Conservation (phyloP, 257 asterid species). For the Scutellaria baicalensis region DNA sequence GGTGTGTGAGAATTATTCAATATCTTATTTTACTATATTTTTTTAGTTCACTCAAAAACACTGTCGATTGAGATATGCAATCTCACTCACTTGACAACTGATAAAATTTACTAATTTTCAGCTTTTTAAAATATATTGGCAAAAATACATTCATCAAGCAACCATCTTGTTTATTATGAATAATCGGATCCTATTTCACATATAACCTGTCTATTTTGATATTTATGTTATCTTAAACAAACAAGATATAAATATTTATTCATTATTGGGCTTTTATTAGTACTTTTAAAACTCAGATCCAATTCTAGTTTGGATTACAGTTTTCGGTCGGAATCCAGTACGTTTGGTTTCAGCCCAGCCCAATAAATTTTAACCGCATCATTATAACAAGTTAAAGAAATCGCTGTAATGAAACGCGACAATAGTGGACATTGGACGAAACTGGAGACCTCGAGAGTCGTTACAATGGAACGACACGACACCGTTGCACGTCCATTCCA, state of each 20-base stretch:
- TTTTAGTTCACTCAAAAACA: too few relatives aligned
- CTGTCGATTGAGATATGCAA: too few relatives aligned
- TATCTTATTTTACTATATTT: neutral
- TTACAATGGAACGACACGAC: neutral
- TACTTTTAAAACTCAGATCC: too few relatives aligned
- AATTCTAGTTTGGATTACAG: too few relatives aligned
- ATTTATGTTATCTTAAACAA: neutral
- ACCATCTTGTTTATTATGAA: neutral
- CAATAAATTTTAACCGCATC: neutral
- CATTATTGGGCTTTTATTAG: too few relatives aligned
- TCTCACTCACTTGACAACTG: too few relatives aligned
- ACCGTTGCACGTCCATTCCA: neutral
- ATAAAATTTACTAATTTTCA: too few relatives aligned
- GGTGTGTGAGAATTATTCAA: neutral
- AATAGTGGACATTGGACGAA: neutral
- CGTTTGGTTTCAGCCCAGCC: neutral
- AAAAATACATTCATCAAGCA: too few relatives aligned
- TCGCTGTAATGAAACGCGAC: conserved; percentile 10
- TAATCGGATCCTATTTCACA: neutral
- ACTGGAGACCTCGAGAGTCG: neutral
- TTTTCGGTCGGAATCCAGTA: too few relatives aligned
- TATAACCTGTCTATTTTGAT: neutral
- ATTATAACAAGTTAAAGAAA: neutral
- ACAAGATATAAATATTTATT: neutral
- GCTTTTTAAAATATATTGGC: too few relatives aligned